Evolutionary conservation across 1,284 basidiomycete genomes (phyloP).

Genomic region (Hymenochaete sp.): DNA sequence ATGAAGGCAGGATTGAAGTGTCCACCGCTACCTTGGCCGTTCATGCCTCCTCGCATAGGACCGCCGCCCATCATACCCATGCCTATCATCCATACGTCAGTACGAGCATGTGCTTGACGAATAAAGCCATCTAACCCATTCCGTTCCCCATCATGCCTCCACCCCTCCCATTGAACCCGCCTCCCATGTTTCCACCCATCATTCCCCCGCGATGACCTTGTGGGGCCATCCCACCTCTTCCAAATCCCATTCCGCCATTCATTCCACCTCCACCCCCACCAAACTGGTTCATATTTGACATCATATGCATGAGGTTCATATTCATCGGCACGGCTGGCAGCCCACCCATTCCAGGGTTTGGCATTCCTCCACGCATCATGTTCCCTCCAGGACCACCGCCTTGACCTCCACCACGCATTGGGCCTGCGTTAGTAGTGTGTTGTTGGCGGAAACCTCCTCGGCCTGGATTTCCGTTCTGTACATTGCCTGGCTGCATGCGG

Average conservation of each 20-base stretch:
- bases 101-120: conserved; percentile 19
- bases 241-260: conserved; percentile 30
- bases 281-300: conserved; percentile 30
- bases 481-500: conserved; percentile 27
- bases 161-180: conserved; percentile 18
- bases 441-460: conserved; percentile 34
- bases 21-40: conserved; percentile 36
- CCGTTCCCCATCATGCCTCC: conserved; percentile 39
- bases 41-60: conserved; percentile 40
- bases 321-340: conserved; percentile 38
- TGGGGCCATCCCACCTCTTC: conserved; percentile 46
- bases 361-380: conserved; percentile 26
- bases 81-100: conserved; percentile 25
- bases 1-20: conserved; percentile 71
- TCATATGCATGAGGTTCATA: conserved; percentile 30
- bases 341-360: conserved; percentile 23
- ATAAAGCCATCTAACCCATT: conserved; percentile 65
- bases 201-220: conserved; percentile 54
- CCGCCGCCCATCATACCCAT: conserved; percentile 41
- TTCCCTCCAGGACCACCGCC: conserved; percentile 33
- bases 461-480: conserved; percentile 26
- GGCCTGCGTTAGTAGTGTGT: conserved; percentile 22
- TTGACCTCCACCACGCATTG: conserved; percentile 32
- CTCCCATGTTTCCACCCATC: conserved; percentile 34
- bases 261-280: too few species aligned